These are phyloP conservation scores for Aspergillus melleus DNA, from an alignment of 2,329 filamentous ascomycete genomes.

Conservation along the genomic window DNA sequence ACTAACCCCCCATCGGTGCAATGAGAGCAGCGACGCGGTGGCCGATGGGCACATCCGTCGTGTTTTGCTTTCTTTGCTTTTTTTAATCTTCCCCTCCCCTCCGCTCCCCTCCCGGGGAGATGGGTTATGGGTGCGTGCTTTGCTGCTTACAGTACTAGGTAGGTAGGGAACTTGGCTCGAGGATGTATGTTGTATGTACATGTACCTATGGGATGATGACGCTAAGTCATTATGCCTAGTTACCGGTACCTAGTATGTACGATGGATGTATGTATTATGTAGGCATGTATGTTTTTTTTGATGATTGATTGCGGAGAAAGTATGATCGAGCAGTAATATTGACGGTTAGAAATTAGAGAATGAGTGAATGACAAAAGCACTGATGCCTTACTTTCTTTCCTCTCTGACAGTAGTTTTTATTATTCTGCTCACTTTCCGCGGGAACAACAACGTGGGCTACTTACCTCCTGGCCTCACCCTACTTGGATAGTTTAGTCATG, in stretches of 20 bases:
- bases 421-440: background rate
- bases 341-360: background rate
- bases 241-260: background rate
- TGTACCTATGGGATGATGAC: background rate
- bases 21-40: background rate
- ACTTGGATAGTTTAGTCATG: background rate
- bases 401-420: background rate
- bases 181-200: no score
- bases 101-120: background rate
- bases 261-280: no score
- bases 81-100: background rate
- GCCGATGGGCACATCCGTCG: background rate
- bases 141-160: no score
- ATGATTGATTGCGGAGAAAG: background rate
- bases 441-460: background rate
- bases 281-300: background rate
- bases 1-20: background rate
- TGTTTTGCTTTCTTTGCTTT: background rate
- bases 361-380: constrained; percentile 7
- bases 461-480: background rate
- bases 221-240: background rate
- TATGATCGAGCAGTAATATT: background rate
- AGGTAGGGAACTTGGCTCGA: no score
- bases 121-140: background rate
- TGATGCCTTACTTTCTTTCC: constrained; percentile 18